Evolutionary conservation across 805 yeast genomes (phyloP).

Genomic region (Teunomyces cretensis): DNA sequence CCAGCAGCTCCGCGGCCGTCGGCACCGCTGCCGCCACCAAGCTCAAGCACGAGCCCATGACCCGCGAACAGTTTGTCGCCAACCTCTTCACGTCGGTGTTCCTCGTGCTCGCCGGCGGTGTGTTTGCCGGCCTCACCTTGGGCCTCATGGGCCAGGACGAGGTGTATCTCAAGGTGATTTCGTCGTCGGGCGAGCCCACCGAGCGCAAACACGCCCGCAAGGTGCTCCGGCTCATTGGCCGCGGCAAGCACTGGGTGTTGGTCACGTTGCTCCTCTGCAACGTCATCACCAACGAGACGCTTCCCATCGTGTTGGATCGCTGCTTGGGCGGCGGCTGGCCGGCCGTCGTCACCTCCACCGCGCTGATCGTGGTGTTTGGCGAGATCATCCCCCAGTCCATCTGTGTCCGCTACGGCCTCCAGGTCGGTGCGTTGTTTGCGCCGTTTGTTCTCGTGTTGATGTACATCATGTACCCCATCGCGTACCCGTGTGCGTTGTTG

Average conservation of each 20-base stretch:
- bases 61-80: constrained; percentile 43
- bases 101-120: constrained; percentile 77
- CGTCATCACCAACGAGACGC: constrained; percentile 90
- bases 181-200: constrained; percentile 72
- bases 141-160: constrained; percentile 99
- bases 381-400: constrained; percentile 94
- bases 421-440: constrained; percentile 85
- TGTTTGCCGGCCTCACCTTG: constrained; percentile 91
- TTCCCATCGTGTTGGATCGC: constrained; percentile 90
- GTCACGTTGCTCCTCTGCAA: constrained; percentile 84
- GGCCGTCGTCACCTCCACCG: constrained; percentile 92
- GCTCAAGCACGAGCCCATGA: constrained; percentile 18
- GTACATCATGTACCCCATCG: constrained; percentile 89
- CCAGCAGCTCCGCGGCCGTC: constrained; percentile 8
- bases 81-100: constrained; percentile 54
- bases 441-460: constrained; percentile 83
- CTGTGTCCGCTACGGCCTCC: constrained; percentile 89
- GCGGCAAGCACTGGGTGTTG: constrained; percentile 95
- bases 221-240: constrained; percentile 68
- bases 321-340: constrained; percentile 97
- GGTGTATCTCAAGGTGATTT: constrained; percentile 85
- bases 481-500: constrained; percentile 82
- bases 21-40: constrained; percentile 12
- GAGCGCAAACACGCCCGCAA: constrained; percentile 70
- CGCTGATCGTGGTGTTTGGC: constrained; percentile 89